A percentile compares a stretch with the other conserved stretches of the same genome.
These are phyloP conservation scores for Groenewaldozyma sp. DNA, from an alignment of 1,139 yeast species.

Conservation along the genomic window DNA sequence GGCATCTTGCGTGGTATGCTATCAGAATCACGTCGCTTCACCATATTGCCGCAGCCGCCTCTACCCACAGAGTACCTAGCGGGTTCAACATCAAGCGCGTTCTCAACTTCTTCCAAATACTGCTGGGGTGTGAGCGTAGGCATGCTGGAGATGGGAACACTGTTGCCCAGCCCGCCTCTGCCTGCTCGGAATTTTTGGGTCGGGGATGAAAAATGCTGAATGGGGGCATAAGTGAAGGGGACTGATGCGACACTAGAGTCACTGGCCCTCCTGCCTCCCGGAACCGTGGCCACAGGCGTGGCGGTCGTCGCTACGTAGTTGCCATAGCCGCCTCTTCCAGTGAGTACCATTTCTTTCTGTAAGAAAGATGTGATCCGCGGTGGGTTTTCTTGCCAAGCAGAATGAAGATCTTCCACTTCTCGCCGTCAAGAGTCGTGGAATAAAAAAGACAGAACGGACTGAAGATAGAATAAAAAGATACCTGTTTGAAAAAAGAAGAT, in stretches of 20 bases:
- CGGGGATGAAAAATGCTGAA: constrained; percentile 30
- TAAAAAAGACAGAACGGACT: no score
- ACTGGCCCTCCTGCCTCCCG: neutral
- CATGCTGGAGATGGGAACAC: constrained; percentile 25
- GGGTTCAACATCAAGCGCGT: constrained; percentile 26
- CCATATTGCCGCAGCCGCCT: constrained; percentile 32
- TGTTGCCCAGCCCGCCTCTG: constrained; percentile 33
- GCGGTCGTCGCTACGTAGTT: constrained; percentile 16
- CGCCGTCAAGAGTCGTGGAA: no score
- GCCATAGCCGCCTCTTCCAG: constrained; percentile 30
- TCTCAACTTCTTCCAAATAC: constrained; percentile 28
- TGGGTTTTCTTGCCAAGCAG: no score
- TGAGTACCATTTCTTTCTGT: constrained; percentile 29
- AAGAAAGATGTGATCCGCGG: no score
- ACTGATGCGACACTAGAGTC: constrained; percentile 11
- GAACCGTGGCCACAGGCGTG: neutral
- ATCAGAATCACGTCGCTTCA: constrained; percentile 8
- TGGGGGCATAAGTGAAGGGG: constrained; percentile 29
- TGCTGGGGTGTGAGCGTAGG: constrained; percentile 27
- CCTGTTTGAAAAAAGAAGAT: no score
- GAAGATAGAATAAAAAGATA: no score
- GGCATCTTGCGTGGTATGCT: constrained; percentile 2
- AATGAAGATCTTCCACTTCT: no score
- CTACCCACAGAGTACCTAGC: constrained; percentile 30
- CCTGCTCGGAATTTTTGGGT: constrained; percentile 29